Conservation (phyloP, 164 flowering plant genomes). For the Macadamia integrifolia region DNA sequence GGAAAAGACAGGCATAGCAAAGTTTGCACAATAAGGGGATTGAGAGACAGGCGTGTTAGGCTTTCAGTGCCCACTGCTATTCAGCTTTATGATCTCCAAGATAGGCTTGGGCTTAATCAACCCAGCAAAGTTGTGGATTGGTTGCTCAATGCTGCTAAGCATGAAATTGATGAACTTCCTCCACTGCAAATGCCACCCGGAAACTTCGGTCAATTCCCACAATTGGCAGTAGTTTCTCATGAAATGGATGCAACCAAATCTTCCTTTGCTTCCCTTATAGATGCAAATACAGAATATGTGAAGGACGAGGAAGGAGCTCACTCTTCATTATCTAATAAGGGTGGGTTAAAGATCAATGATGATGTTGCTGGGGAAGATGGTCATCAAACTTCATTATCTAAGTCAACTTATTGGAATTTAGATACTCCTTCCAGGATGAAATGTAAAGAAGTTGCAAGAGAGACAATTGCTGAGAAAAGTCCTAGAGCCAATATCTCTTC, state of each 20-base stretch:
- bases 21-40: constrained; percentile 74
- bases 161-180: constrained; percentile 70
- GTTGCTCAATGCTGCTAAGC: constrained; percentile 64
- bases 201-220: constrained; percentile 29
- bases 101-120: constrained; percentile 74
- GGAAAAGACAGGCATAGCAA: constrained; percentile 92
- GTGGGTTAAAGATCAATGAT: constrained; percentile 14
- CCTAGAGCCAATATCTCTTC: constrained; percentile 26
- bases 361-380: constrained; percentile 13
- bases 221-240: constrained; percentile 22
- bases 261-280: constrained; percentile 10
- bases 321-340: constrained; percentile 13
- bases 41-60: constrained; percentile 80
- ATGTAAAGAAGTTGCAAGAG: constrained; percentile 19
- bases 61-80: constrained; percentile 84
- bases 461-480: constrained; percentile 13
- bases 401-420: constrained; percentile 24
- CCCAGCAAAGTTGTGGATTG: constrained; percentile 90
- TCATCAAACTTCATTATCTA: constrained; percentile 11
- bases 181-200: constrained; percentile 58
- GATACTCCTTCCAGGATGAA: constrained; percentile 24
- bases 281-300: constrained; percentile 6
- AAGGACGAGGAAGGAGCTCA: constrained; percentile 7
- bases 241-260: constrained; percentile 18
- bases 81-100: constrained; percentile 87